Evolutionary conservation across 805 yeast genomes (phyloP).

Genomic region (Lipomyces chichibuensis): DNA sequence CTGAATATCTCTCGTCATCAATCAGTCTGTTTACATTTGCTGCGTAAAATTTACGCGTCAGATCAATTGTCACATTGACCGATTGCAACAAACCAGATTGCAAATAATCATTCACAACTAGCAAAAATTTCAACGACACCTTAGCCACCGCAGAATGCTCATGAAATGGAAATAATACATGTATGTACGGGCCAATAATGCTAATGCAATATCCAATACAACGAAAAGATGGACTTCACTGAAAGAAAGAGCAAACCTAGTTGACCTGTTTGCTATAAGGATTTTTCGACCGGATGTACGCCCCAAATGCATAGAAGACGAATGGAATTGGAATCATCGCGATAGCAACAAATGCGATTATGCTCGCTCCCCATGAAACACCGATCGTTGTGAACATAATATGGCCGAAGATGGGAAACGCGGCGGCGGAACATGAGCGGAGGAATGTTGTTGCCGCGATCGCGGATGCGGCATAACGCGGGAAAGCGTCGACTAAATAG

Average conservation of each 20-base stretch:
- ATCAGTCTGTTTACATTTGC: no score
- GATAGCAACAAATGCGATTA: constrained; percentile 54
- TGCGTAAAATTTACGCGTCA: no score
- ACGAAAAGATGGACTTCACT: background rate
- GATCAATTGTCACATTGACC: no score
- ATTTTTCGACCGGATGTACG: constrained; percentile 43
- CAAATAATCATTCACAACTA: no score
- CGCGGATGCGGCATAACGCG: constrained; percentile 63
- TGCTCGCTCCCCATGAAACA: constrained; percentile 58
- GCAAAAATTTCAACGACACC: background rate
- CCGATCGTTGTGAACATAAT: constrained; percentile 57
- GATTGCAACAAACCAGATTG: no score
- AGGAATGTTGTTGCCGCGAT: constrained; percentile 65
- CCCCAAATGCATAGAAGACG: constrained; percentile 56
- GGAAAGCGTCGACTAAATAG: constrained; percentile 64
- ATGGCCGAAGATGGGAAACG: constrained; percentile 61
- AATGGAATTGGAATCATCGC: constrained; percentile 61
- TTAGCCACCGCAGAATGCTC: background rate
- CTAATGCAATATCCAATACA: background rate
- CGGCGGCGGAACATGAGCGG: constrained; percentile 62
- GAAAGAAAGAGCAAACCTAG: background rate
- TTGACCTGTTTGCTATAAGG: constrained; percentile 19
- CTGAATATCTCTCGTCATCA: no score
- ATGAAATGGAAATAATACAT: background rate
- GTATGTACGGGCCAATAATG: background rate